Percentiles rank a stretch among this genome's conserved stretches.
These are phyloP conservation scores for Orbilia blumenaviensis DNA, from an alignment of 2,329 filamentous ascomycete genomes.

Conservation along the genomic window DNA sequence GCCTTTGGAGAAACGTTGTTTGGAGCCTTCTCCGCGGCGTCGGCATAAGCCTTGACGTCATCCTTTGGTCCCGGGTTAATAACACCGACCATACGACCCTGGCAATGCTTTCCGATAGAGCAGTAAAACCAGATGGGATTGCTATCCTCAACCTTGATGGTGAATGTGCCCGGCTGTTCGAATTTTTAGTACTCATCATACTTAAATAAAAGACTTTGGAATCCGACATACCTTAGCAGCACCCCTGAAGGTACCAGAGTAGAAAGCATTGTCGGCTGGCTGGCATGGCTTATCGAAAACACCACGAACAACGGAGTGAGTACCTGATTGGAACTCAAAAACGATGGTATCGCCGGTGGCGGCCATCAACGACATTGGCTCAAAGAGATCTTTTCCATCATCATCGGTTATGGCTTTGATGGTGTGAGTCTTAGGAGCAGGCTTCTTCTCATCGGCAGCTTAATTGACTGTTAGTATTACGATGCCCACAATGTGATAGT, in stretches of 20 bases:
- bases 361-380: background rate
- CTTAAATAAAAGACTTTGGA: no score
- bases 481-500: no score
- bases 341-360: conserved; percentile 2
- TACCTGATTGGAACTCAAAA: conserved; percentile 60
- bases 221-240: background rate
- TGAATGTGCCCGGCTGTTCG: conserved; percentile 67
- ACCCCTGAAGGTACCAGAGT: conserved; percentile 71
- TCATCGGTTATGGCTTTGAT: conserved; percentile 8
- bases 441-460: background rate
- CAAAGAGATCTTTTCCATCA: conserved; percentile 16
- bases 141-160: conserved; percentile 73
- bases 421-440: background rate
- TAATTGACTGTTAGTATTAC: background rate
- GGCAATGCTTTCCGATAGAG: conserved; percentile 76
- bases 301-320: conserved; percentile 83
- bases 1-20: conserved; percentile 62
- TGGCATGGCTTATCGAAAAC: conserved; percentile 76
- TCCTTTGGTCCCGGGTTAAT: conserved; percentile 69
- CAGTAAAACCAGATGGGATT: conserved; percentile 83
- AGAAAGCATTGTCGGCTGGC: conserved; percentile 69
- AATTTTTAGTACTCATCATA: conserved; percentile 17
- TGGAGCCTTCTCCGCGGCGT: conserved; percentile 60
- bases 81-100: conserved; percentile 77
- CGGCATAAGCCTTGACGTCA: conserved; percentile 56